A percentile compares a stretch with the other conserved stretches of the same genome.
Conservation (phyloP, 225 moss, liverwort and hornwort species). For the Bryum argenteum region DNA sequence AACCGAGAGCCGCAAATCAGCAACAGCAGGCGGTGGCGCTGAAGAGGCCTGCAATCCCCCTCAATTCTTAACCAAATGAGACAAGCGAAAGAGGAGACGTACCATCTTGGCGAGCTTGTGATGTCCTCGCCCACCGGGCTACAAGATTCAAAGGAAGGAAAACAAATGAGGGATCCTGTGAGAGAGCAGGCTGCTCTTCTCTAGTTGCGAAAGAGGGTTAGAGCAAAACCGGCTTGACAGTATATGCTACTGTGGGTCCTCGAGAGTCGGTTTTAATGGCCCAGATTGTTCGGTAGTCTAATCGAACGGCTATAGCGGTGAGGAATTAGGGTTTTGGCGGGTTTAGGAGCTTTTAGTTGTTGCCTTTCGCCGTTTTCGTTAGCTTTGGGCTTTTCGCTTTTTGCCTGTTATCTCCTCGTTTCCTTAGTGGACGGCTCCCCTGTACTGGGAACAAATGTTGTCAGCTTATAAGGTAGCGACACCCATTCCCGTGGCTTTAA, state of each 20-base stretch:
- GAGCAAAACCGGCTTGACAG: background rate
- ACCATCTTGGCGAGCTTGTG: conserved; percentile 42
- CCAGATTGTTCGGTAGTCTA: background rate
- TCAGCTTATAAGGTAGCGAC: no score
- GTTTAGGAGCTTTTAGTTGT: background rate
- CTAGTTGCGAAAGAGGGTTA: conserved; percentile 15
- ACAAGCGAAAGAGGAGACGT: conserved; percentile 1
- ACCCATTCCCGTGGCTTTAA: no score
- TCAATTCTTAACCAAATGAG: background rate
- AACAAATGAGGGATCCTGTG: background rate
- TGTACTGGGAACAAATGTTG: no score
- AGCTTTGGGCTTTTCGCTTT: no score
- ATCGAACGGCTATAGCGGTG: conserved; percentile 5
- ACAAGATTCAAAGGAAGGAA: background rate
- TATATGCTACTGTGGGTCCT: background rate
- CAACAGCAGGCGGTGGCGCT: background rate
- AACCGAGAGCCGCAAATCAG: no score
- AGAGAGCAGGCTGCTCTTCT: conserved; percentile 41
- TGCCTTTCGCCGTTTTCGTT: background rate
- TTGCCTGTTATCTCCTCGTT: no score
- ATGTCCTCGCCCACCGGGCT: conserved; percentile 39
- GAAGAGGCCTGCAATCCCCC: background rate
- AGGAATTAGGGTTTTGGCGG: conserved; percentile 29
- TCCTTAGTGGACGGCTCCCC: no score
- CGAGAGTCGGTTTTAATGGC: background rate